These are phyloP conservation scores for Phoma herbarum DNA, from an alignment of 2,329 filamentous ascomycete genomes.

Conservation along the genomic window DNA sequence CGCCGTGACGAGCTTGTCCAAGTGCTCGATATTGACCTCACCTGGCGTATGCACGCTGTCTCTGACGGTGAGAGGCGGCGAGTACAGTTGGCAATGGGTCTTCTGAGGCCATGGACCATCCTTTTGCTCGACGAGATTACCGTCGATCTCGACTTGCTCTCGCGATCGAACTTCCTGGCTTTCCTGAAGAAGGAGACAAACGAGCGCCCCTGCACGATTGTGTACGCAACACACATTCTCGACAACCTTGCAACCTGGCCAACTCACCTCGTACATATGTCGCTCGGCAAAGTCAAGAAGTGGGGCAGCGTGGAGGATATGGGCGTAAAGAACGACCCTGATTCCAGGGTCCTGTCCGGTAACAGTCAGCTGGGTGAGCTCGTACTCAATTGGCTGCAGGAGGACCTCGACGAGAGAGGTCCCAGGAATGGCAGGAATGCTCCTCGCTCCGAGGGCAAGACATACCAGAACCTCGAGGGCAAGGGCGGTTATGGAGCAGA, in stretches of 20 bases:
- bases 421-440: slow-evolving; percentile 70
- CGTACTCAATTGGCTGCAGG: slow-evolving; percentile 85
- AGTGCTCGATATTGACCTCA: slow-evolving; percentile 90
- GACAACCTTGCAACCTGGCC: slow-evolving; percentile 96
- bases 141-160: slow-evolving; percentile 91
- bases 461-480: slow-evolving; percentile 66
- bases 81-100: slow-evolving; percentile 95
- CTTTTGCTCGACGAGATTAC: slow-evolving; percentile 95
- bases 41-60: slow-evolving; percentile 96
- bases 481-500: slow-evolving; percentile 71
- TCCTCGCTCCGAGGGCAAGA: slow-evolving; percentile 64
- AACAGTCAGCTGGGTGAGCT: slow-evolving; percentile 88
- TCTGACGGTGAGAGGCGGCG: slow-evolving; percentile 89
- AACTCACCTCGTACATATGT: slow-evolving; percentile 95
- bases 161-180: slow-evolving; percentile 80
- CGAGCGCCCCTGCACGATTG: slow-evolving; percentile 82
- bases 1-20: slow-evolving; percentile 85
- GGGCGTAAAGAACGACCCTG: slow-evolving; percentile 57
- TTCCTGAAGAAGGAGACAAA: slow-evolving; percentile 92
- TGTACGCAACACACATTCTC: slow-evolving; percentile 97
- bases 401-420: slow-evolving; percentile 80
- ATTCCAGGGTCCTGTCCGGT: slow-evolving; percentile 59
- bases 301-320: slow-evolving; percentile 77
- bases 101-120: slow-evolving; percentile 89
- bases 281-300: slow-evolving; percentile 84